Evolutionary conservation across 2,329 filamentous ascomycete genomes (phyloP).

Genomic region (Pseudogymnoascus pannorum): DNA sequence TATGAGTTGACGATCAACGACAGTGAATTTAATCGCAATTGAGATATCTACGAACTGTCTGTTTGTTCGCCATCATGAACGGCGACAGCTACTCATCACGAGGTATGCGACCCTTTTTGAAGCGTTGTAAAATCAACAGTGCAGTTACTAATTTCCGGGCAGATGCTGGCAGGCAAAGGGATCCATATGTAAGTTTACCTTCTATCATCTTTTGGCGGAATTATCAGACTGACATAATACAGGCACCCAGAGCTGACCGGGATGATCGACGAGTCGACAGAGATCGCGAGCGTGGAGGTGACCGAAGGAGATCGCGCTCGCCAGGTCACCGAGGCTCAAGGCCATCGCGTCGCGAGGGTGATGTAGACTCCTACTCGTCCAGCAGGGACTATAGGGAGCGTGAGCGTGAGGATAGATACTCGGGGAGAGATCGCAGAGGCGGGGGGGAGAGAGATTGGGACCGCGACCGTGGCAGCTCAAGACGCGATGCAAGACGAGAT

Average conservation of each 20-base stretch:
- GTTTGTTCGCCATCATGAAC: constrained; percentile 56
- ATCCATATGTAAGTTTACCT: constrained; percentile 41
- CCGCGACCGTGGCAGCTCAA: constrained; percentile 55
- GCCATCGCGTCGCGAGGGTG: constrained; percentile 61
- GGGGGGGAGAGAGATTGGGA: constrained; percentile 71
- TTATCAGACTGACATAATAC: constrained; percentile 22
- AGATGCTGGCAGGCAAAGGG: constrained; percentile 45
- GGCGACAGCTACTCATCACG: constrained; percentile 74
- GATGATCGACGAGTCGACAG: constrained; percentile 35
- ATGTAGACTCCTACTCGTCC: constrained; percentile 82
- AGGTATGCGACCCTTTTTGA: constrained; percentile 44
- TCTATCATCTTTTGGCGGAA: constrained; percentile 8
- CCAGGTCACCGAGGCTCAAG: constrained; percentile 65
- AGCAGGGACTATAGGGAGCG: constrained; percentile 88
- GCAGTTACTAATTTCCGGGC: constrained; percentile 31
- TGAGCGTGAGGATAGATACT: constrained; percentile 88
- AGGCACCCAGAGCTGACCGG: constrained; percentile 23
- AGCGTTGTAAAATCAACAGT: constrained; percentile 21
- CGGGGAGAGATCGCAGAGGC: constrained; percentile 53
- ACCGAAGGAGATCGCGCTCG: constrained; percentile 76
- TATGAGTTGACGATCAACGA: background rate
- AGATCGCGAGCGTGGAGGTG: constrained; percentile 44
- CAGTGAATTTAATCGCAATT: background rate
- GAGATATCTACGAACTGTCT: background rate
- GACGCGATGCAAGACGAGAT: constrained; percentile 57